These are phyloP conservation scores for Berberis vulgaris DNA, from an alignment of 164 flowering plant genomes.

Conservation along the genomic window DNA sequence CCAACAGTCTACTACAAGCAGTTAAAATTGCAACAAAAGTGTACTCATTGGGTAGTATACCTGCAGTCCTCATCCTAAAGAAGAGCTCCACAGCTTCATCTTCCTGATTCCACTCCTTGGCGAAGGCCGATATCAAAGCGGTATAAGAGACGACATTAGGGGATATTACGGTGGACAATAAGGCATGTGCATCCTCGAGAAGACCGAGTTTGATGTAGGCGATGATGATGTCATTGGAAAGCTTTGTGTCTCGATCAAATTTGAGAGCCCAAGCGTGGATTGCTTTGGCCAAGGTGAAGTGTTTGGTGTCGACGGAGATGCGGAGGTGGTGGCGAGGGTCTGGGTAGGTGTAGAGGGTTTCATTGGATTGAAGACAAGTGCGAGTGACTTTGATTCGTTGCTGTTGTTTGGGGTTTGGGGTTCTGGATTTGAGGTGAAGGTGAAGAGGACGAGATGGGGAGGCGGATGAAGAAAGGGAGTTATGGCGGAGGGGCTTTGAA, in stretches of 20 bases:
- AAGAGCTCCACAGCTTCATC: constrained; percentile 46
- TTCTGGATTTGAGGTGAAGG: too few species aligned
- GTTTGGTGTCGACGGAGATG: too few species aligned
- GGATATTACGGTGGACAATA: constrained; percentile 26
- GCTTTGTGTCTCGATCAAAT: constrained; percentile 23
- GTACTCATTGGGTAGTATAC: constrained; percentile 67
- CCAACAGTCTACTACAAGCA: constrained; percentile 44
- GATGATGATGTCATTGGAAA: constrained; percentile 37
- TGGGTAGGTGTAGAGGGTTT: too few species aligned
- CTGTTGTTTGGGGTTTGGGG: too few species aligned
- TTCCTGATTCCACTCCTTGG: constrained; percentile 36
- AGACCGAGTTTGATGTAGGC: constrained; percentile 49
- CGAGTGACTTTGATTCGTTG: too few species aligned
- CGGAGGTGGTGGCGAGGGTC: too few species aligned
- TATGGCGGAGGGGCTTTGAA: too few species aligned
- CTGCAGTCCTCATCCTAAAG: constrained; percentile 46
- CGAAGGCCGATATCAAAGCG: constrained; percentile 52
- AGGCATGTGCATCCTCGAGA: constrained; percentile 28
- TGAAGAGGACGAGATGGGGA: too few species aligned
- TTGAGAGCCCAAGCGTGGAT: constrained; percentile 49
- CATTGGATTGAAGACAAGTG: too few species aligned
- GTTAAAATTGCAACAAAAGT: constrained; percentile 66
- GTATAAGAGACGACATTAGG: constrained; percentile 65
- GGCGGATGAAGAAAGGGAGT: too few species aligned
- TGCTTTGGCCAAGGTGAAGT: constrained; percentile 30